Percentiles rank a stretch among this genome's conserved stretches.
These are phyloP conservation scores for Erysimum pusillum DNA, from an alignment of 441 rosid species.

Conservation along the genomic window DNA sequence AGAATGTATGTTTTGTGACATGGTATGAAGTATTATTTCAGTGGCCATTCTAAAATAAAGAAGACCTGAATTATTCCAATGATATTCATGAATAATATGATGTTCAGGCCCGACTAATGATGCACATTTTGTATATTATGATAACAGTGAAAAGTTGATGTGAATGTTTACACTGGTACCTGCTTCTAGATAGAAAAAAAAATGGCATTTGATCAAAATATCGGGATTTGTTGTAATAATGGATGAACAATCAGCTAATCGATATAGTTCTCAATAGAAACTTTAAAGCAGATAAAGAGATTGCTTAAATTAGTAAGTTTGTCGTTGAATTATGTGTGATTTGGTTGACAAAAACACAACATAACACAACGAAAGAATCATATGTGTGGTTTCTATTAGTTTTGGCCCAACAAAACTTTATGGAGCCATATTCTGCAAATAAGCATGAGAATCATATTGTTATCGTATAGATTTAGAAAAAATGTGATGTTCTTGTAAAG, in stretches of 20 bases:
- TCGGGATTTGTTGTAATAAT: background rate
- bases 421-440: conserved; percentile 8
- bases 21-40: no score
- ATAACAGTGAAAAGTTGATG: background rate
- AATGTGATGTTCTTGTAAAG: background rate
- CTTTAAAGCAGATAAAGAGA: background rate
- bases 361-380: background rate
- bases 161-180: background rate
- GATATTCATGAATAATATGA: no score
- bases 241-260: background rate
- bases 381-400: conserved; percentile 4
- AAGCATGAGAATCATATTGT: background rate
- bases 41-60: no score
- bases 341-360: background rate
- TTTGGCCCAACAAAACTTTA: background rate
- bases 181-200: background rate
- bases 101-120: background rate
- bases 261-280: background rate
- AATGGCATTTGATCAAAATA: background rate
- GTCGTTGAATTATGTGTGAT: conserved; percentile 20
- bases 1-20: no score
- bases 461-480: background rate
- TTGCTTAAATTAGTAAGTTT: conserved; percentile 17
- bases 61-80: no score
- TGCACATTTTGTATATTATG: background rate